Base-by-base conservation (phyloP, 495 filamentous ascomycete species). In the Geoglossum glabrum region DNA sequence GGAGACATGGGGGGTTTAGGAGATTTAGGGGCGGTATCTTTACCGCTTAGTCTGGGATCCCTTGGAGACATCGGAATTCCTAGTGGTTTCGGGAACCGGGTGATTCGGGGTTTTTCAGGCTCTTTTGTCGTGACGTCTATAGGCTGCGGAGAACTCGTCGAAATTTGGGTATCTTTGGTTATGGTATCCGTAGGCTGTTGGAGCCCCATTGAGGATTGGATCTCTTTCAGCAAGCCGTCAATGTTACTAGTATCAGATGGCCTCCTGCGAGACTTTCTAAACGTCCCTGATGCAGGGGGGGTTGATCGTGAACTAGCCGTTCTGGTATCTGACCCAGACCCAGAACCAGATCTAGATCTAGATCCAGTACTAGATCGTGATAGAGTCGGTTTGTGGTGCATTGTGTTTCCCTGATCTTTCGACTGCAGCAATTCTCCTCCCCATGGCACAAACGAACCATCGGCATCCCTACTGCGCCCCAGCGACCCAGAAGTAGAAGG, bases 241-340 rank as follows among this genome's bases (percentile, higher is more conserved):
- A 73, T 67, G 8, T 68, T 67, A 8, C 45, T 54, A 57, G 36
- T 34, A 28, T 33, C 56, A 57, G 43, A 60, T 56, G 36, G 56
- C 30, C 19, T 58, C 47, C 38, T 45, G 21, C 33, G 36, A 52
- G 56, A 49, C 19, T 40, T 34, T 59, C 47, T 59, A 10, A 57
- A 60, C 27, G 61, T 55, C 26, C 59, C 61, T 19, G 61, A 61
- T 43, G 31, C 66, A 7, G 78, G 72, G 0, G 78, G 79, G 60
- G 76, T 93, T 4, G 86, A 87, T 56, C 79, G 74, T 3, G 86
- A 87, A 63, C 84, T 90, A 1, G 80, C 74, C 66, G 81, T 83
- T 58, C 80, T 79, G 0, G 71, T 71, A 9, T 79, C 75, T 21
- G 83, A 86, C 25, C 72, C 62, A 26, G 56, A 78, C 0, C 72